Percentiles rank a stretch among this genome's conserved stretches.
Evolutionary conservation across 495 filamentous ascomycete species (phyloP).

Genomic region (Penicillium bovifimosum): DNA sequence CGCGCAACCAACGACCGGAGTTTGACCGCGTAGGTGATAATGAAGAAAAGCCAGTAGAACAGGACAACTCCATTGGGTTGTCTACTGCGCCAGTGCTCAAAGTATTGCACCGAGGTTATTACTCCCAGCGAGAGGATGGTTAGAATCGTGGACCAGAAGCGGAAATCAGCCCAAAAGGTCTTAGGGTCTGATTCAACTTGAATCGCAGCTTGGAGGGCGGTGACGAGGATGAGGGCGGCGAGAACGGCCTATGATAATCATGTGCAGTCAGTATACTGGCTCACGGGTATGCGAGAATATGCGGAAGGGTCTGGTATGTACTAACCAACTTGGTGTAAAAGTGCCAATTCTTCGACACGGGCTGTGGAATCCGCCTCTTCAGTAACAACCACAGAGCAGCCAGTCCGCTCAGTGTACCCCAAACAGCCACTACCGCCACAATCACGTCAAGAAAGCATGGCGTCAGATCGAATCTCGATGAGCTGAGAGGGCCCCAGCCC

Average conservation of each 20-base stretch:
- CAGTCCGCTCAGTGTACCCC: conserved; percentile 69
- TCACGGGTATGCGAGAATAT: neutral
- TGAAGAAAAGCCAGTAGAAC: conserved; percentile 92
- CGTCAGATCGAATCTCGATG: conserved; percentile 81
- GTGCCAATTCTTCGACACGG: conserved; percentile 82
- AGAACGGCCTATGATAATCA: conserved; percentile 56
- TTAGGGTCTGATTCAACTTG: conserved; percentile 67
- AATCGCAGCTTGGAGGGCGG: conserved; percentile 66
- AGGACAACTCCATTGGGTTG: conserved; percentile 90
- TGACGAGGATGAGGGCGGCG: conserved; percentile 59
- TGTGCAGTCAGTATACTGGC: conserved; percentile 19
- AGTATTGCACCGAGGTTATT: conserved; percentile 82
- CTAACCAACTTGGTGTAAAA: conserved; percentile 88
- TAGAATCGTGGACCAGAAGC: conserved; percentile 81
- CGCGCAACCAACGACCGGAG: conserved; percentile 81
- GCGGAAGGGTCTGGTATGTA: conserved; percentile 7
- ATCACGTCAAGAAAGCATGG: conserved; percentile 92
- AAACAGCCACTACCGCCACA: conserved; percentile 68
- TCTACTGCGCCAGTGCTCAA: conserved; percentile 82
- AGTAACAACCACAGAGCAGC: conserved; percentile 71
- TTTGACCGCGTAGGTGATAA: conserved; percentile 78
- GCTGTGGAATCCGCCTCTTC: conserved; percentile 55
- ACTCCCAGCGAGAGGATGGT: conserved; percentile 73
- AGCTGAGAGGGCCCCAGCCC: conserved; percentile 92
- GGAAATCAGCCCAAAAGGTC: conserved; percentile 75